phyloP scores from a whole-genome alignment of 257 asterid species.

The Oldenlandia corymbosa region DNA sequence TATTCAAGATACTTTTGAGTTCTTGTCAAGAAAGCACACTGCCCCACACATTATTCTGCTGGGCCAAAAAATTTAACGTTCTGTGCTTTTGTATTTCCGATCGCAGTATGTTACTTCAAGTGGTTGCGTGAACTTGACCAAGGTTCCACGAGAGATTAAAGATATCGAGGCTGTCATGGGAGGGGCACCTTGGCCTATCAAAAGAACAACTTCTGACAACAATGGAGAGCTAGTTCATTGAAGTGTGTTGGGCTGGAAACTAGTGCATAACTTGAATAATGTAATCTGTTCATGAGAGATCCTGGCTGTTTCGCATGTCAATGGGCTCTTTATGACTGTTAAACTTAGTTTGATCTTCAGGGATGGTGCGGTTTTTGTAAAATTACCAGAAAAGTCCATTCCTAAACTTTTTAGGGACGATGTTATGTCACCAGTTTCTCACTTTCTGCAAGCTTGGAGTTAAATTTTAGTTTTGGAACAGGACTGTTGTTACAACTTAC shows the following conservation, averaged over 20 bases:
- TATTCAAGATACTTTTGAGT: not conserved
- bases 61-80: not conserved
- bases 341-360: not conserved
- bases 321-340: not conserved
- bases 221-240: constrained; percentile 14
- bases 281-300: not conserved
- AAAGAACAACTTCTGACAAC: constrained; percentile 20
- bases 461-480: too few relatives aligned
- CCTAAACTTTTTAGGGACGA: not conserved
- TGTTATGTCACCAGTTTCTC: too few relatives aligned
- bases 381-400: not conserved
- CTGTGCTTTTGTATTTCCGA: not conserved
- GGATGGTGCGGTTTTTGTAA: not conserved
- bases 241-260: constrained; percentile 11
- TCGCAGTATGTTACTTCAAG: constrained; percentile 53
- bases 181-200: constrained; percentile 83
- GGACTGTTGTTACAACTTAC: too few relatives aligned
- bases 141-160: constrained; percentile 67
- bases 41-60: not conserved
- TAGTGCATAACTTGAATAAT: not conserved
- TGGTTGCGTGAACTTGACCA: constrained; percentile 88
- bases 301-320: not conserved
- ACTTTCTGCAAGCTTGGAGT: too few relatives aligned
- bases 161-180: constrained; percentile 95
- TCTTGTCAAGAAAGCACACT: not conserved